A percentile compares a stretch with the other conserved stretches of the same genome.
These are phyloP conservation scores for Syzygium jambos DNA, from an alignment of 345 rosid species.

Conservation along the genomic window DNA sequence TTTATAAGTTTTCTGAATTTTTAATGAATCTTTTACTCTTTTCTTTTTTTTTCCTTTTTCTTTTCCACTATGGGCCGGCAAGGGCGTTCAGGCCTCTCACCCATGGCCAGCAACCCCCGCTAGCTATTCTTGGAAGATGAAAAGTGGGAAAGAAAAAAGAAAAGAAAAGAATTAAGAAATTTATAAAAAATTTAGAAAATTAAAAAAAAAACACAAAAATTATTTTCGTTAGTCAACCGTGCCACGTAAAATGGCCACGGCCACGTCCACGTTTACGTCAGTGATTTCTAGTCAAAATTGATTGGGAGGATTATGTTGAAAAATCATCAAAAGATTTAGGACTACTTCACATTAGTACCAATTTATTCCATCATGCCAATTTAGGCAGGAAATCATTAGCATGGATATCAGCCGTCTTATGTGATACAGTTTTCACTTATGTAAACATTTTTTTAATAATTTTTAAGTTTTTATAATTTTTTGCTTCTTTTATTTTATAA, in stretches of 20 bases:
- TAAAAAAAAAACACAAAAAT: background rate
- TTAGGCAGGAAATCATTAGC: too few species aligned
- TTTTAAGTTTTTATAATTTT: too few species aligned
- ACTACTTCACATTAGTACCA: too few species aligned
- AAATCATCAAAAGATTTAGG: background rate
- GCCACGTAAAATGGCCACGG: too few species aligned
- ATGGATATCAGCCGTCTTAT: too few species aligned
- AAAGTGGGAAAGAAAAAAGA: background rate
- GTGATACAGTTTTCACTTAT: too few species aligned
- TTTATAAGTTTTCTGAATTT: background rate
- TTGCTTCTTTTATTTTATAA: too few species aligned
- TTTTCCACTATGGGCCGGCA: background rate
- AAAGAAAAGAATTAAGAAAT: background rate
- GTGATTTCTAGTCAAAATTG: background rate
- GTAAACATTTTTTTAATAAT: too few species aligned
- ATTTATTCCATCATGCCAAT: too few species aligned
- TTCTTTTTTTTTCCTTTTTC: background rate
- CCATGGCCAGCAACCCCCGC: rapidly evolving
- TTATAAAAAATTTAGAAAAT: background rate
- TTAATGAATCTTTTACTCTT: background rate
- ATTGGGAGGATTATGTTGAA: background rate
- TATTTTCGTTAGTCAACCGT: rapidly evolving
- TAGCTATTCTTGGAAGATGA: background rate
- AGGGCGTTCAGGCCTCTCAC: background rate
- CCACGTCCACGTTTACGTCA: background rate